A percentile compares a stretch with the other conserved stretches of the same genome.
These are phyloP conservation scores for Microthyrium microscopicum DNA, from an alignment of 2,329 filamentous ascomycete genomes.

Conservation along the genomic window DNA sequence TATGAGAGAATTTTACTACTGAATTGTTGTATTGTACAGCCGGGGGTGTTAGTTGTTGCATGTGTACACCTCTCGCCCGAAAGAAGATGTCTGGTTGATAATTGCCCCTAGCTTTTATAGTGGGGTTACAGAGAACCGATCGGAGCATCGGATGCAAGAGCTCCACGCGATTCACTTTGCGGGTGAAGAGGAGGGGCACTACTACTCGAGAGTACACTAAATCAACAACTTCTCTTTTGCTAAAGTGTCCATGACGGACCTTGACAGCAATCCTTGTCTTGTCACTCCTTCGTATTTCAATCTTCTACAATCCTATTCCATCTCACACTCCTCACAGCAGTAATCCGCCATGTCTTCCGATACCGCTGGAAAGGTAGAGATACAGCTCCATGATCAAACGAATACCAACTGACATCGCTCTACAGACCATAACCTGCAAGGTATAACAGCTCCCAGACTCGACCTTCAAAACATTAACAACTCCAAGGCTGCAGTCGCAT, in stretches of 20 bases:
- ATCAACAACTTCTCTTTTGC: too few relatives aligned
- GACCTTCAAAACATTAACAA: constrained; percentile 38
- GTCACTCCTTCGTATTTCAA: background rate
- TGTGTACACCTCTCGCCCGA: too few relatives aligned
- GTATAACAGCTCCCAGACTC: constrained; percentile 80
- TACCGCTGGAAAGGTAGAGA: constrained; percentile 38
- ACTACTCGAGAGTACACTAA: background rate
- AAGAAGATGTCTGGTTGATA: too few relatives aligned
- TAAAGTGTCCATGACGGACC: background rate
- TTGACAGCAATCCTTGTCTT: background rate
- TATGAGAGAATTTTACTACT: too few relatives aligned
- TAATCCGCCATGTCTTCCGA: constrained; percentile 33
- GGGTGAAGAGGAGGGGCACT: background rate
- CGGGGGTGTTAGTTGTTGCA: too few relatives aligned
- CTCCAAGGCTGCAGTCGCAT: constrained; percentile 68
- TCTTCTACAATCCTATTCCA: background rate
- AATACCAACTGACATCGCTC: constrained; percentile 5
- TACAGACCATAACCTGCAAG: constrained; percentile 83
- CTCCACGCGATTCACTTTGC: too few relatives aligned
- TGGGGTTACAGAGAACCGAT: too few relatives aligned
- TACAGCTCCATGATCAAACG: constrained; percentile 4
- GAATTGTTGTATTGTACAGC: too few relatives aligned
- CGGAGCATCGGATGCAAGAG: too few relatives aligned
- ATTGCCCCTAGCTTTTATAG: too few relatives aligned
- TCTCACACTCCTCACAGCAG: background rate